Conservation (phyloP, 2,329 filamentous ascomycete genomes). For the Calonectria henricotiae region DNA sequence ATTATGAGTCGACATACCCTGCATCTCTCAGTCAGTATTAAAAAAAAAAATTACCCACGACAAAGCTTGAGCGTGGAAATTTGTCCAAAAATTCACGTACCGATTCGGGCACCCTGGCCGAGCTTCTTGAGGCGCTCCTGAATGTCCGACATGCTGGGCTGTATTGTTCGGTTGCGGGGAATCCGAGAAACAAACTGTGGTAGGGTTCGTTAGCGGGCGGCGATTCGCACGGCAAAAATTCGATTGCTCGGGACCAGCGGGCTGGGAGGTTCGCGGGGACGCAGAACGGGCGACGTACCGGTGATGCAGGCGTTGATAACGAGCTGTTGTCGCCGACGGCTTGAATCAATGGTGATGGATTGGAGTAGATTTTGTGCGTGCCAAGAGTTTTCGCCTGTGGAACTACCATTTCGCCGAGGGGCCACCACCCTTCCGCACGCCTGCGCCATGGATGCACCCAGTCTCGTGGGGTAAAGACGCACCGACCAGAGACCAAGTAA, state of each 20-base stretch:
- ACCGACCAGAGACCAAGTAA: conserved; percentile 27
- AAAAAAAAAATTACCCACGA: conserved; percentile 6
- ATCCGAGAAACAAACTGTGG: conserved; percentile 52
- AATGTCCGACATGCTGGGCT: conserved; percentile 69
- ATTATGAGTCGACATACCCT: conserved; percentile 59
- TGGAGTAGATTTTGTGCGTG: conserved; percentile 64
- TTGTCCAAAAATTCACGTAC: conserved; percentile 67
- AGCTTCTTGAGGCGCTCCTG: conserved; percentile 76
- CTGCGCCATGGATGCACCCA: conserved; percentile 44
- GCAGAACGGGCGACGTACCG: conserved; percentile 54
- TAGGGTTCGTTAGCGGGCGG: conserved; percentile 52
- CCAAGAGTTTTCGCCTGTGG: conserved; percentile 64
- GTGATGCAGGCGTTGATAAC: conserved; percentile 56
- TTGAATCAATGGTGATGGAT: conserved; percentile 57
- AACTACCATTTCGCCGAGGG: conserved; percentile 59
- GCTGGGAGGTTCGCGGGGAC: conserved; percentile 41
- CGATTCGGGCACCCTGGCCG: conserved; percentile 72
- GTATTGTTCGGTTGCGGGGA: conserved; percentile 54
- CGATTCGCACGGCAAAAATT: conserved; percentile 47
- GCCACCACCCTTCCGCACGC: conserved; percentile 37
- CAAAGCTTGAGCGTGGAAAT: not conserved
- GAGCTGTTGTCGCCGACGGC: conserved; percentile 59
- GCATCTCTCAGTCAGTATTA: conserved; percentile 39
- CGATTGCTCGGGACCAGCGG: conserved; percentile 38
- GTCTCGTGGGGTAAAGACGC: conserved; percentile 50